These are phyloP conservation scores for Alisma plantagoaquatica DNA, from an alignment of 106 monocot species.

Conservation along the genomic window DNA sequence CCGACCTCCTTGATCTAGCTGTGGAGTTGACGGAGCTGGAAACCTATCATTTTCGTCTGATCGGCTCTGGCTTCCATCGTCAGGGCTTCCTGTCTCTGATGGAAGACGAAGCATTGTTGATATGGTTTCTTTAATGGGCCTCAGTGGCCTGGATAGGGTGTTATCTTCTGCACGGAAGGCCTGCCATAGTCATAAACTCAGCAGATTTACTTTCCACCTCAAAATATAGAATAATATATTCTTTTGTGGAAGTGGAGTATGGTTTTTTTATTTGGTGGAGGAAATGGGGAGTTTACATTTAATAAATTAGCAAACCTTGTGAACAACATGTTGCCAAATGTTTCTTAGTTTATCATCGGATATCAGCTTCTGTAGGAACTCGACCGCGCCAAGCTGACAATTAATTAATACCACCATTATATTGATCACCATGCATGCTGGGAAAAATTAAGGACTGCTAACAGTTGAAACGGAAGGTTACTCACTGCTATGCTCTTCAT, in stretches of 20 bases:
- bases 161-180: constrained; percentile 54
- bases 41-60: constrained; percentile 20
- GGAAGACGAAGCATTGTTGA: constrained; percentile 41
- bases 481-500: constrained; percentile 83
- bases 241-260: too few relatives aligned
- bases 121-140: constrained; percentile 64
- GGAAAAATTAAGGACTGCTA: too few relatives aligned
- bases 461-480: too few relatives aligned
- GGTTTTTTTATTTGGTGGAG: too few relatives aligned
- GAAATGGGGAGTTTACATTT: too few relatives aligned
- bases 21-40: constrained; percentile 52
- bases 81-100: constrained; percentile 4
- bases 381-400: constrained; percentile 71
- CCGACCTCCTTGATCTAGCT: constrained; percentile 25
- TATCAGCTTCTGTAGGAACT: constrained; percentile 73
- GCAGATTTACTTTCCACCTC: too few relatives aligned
- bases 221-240: too few relatives aligned
- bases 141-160: constrained; percentile 37
- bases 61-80: constrained; percentile 8
- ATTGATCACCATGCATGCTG: too few relatives aligned
- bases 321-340: constrained; percentile 91
- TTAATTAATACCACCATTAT: too few relatives aligned
- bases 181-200: too few relatives aligned
- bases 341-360: constrained; percentile 78
- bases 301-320: constrained; percentile 76